A percentile compares a stretch with the other conserved stretches of the same genome.
These are phyloP conservation scores for Fusarium sterilihyphosum DNA, from an alignment of 2,329 filamentous ascomycete species.

Conservation along the genomic window DNA sequence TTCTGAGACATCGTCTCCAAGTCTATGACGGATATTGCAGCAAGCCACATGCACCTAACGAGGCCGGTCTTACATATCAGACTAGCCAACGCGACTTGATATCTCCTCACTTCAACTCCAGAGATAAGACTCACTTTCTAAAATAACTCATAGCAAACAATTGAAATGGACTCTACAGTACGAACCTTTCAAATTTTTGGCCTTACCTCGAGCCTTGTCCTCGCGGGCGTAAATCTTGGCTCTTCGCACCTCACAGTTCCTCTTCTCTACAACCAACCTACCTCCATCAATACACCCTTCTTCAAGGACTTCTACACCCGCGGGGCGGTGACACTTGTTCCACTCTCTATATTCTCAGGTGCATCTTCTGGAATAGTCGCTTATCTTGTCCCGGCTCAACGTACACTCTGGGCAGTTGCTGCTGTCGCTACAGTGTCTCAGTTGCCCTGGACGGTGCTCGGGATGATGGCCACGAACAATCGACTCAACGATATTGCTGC, in stretches of 20 bases:
- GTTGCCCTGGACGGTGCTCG: slow-evolving; percentile 28
- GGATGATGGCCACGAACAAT: slow-evolving; percentile 32
- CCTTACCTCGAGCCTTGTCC: slow-evolving; percentile 27
- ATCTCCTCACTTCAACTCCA: not conserved
- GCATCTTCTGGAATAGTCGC: slow-evolving; percentile 22
- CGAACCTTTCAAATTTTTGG: slow-evolving; percentile 17
- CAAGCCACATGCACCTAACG: slow-evolving; percentile 24
- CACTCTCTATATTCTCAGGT: slow-evolving; percentile 19
- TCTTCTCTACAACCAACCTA: slow-evolving; percentile 26
- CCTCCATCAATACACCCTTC: slow-evolving; percentile 22
- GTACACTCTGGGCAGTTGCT: slow-evolving; percentile 17
- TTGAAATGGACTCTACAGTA: slow-evolving; percentile 15
- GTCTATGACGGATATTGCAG: not conserved
- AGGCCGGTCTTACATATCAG: not conserved
- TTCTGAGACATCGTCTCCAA: not conserved
- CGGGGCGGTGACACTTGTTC: slow-evolving; percentile 20
- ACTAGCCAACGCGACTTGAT: not conserved
- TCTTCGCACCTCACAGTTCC: slow-evolving; percentile 32
- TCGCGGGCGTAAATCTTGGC: slow-evolving; percentile 27
- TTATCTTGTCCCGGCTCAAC: slow-evolving; percentile 28
- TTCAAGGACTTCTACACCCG: slow-evolving; percentile 33
- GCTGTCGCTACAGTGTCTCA: slow-evolving; percentile 22
- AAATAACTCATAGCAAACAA: too few species aligned
- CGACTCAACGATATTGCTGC: slow-evolving; percentile 18
- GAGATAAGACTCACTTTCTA: not conserved